Evolutionary conservation across 2,329 filamentous ascomycete genomes (phyloP).

Genomic region (Exophiala sp.): DNA sequence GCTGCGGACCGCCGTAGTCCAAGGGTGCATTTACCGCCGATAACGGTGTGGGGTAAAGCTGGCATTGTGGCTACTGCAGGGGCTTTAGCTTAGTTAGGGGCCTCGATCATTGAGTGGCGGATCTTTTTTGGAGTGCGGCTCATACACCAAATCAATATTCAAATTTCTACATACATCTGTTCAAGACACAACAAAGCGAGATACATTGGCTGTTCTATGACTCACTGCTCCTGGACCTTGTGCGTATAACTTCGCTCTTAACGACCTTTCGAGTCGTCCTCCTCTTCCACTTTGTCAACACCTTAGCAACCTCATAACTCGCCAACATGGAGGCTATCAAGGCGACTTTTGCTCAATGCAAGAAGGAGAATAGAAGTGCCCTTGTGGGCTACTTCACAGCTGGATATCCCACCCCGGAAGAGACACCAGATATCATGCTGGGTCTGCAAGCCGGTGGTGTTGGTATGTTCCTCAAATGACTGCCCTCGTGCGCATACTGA

Average conservation of each 20-base stretch:
- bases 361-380: slow-evolving; percentile 64
- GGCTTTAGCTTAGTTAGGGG: too few relatives aligned
- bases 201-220: too few relatives aligned
- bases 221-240: too few relatives aligned
- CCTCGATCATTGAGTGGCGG: too few relatives aligned
- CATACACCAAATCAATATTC: too few relatives aligned
- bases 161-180: too few relatives aligned
- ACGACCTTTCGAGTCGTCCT: neutral
- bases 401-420: slow-evolving; percentile 78
- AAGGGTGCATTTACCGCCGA: too few relatives aligned
- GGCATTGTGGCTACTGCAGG: too few relatives aligned
- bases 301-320: neutral
- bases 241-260: neutral
- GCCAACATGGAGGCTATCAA: slow-evolving; percentile 53
- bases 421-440: slow-evolving; percentile 79
- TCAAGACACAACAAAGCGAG: too few relatives aligned
- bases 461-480: slow-evolving; percentile 53
- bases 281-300: neutral
- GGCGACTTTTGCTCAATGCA: slow-evolving; percentile 55
- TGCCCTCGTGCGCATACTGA: neutral
- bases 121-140: too few relatives aligned
- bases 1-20: too few relatives aligned
- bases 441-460: slow-evolving; percentile 90
- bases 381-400: slow-evolving; percentile 96
- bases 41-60: too few relatives aligned